A percentile compares a stretch with the other conserved stretches of the same genome.
Conservation (phyloP, 768 basidiomycete species). For the Porpolomopsis calyptriformis region DNA sequence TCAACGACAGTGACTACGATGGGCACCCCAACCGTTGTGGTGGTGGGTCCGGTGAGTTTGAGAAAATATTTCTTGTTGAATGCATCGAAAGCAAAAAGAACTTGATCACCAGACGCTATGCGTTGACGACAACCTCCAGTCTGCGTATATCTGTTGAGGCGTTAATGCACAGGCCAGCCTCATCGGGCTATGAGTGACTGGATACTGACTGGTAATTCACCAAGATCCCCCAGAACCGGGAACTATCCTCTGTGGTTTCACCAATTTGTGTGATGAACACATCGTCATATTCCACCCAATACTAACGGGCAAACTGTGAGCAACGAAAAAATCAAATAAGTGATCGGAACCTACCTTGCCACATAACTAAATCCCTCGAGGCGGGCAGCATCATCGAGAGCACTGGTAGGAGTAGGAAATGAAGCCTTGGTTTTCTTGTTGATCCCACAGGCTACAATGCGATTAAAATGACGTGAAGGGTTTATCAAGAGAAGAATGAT, state of each 20-base stretch:
- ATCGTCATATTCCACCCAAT: slow-evolving; percentile 29
- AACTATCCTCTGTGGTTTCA: slow-evolving; percentile 18
- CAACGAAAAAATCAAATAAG: slow-evolving; percentile 1
- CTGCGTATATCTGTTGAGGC: slow-evolving; percentile 13
- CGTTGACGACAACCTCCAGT: slow-evolving; percentile 34
- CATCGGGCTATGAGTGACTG: neutral
- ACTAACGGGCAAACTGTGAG: slow-evolving; percentile 19
- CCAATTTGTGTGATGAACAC: slow-evolving; percentile 32
- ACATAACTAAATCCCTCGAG: slow-evolving; percentile 24
- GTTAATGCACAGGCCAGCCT: neutral
- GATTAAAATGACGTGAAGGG: neutral
- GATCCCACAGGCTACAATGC: neutral
- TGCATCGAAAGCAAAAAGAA: slow-evolving; percentile 31
- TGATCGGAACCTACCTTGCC: slow-evolving; percentile 10
- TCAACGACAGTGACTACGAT: slow-evolving; percentile 28
- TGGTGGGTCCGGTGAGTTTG: slow-evolving; percentile 24
- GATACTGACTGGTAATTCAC: slow-evolving; percentile 20
- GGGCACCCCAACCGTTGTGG: slow-evolving; percentile 15
- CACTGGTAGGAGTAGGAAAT: slow-evolving; percentile 29
- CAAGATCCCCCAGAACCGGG: slow-evolving; percentile 28
- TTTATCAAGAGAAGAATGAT: neutral
- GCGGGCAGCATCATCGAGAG: slow-evolving; percentile 32
- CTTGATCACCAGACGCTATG: slow-evolving; percentile 19
- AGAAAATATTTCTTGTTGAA: slow-evolving; percentile 25
- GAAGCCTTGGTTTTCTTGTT: neutral